Base-by-base conservation (phyloP, 768 basidiomycete species). In the Kwoniella europaea region DNA sequence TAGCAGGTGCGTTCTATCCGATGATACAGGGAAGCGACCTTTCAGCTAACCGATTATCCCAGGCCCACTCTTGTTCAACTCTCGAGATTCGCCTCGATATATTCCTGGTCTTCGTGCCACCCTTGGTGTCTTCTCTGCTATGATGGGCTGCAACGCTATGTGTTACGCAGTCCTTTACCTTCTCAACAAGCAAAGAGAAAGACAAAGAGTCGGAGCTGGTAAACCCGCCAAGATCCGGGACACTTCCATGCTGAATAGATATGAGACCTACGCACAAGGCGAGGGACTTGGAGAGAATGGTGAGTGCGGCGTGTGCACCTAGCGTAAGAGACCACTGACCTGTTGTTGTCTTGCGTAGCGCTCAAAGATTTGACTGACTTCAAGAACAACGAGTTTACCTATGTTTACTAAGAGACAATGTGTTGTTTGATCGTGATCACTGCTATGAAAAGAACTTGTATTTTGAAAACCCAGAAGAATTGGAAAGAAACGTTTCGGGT, bases 41-140 rank as follows among this genome's bases (percentile, higher is more conserved):
- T 2, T 24, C 24, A 24, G 15, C 60, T 24, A 27, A 20, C 10
- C 7, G 15, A n/a, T 41, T 50, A 1, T 2, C 20, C 29, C 27
- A 65, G 78, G 75, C 41, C 82, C 84, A 2, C 78, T 83, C 42
- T 68, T 84, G 12, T 84, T 82, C 81, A 79, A 79, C 24, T 53
- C 76, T 13, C 41, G 55, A 18, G 83, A 84, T 72, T 65, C 60
- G 18, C 78, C 75, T 0, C 68, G 71, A 50, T 82, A 82, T 68
- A 24, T 60, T 27, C 80, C 80, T 13, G 80, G 79, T 44, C 54
- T 79, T 10, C 63, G 69, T 43, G 80, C 74, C 20, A 75, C 77
- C 50, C 59, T 82, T 27, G 70, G 71, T 70, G 70, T 84, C 63
- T 80, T 82, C 66, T 57, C 52, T 65, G 71, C 72, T 42, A 67